Conservation (phyloP, 2,329 filamentous ascomycete species). For the Trichophyton mentagrophytes region DNA sequence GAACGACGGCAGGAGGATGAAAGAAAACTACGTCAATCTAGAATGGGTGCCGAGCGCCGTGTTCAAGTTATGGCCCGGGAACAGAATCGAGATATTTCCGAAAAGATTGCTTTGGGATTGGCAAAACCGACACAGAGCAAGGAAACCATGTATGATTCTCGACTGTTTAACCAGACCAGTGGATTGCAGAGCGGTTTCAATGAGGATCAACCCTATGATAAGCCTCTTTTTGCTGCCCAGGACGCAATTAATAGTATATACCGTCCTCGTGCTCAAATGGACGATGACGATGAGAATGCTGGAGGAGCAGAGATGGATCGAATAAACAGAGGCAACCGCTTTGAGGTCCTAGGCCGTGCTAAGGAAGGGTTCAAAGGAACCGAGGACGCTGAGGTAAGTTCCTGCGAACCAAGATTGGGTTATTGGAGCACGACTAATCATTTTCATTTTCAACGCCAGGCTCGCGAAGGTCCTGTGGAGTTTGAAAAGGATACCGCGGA, state of each 20-base stretch:
- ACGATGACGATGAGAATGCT: constrained; percentile 63
- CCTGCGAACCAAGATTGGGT: background rate
- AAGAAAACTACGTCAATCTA: constrained; percentile 77
- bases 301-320: constrained; percentile 74
- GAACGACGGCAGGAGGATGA: constrained; percentile 74
- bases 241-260: constrained; percentile 94
- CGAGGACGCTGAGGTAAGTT: constrained; percentile 57
- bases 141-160: constrained; percentile 93
- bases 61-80: constrained; percentile 89
- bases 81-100: constrained; percentile 91
- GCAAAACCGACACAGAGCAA: constrained; percentile 87
- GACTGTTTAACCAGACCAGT: constrained; percentile 85
- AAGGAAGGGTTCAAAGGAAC: constrained; percentile 81
- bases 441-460: constrained; percentile 30
- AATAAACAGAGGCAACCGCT: constrained; percentile 73
- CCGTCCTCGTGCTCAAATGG: constrained; percentile 57
- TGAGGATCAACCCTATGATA: constrained; percentile 94
- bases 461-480: constrained; percentile 80
- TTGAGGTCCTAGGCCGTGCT: constrained; percentile 75
- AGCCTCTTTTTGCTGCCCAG: constrained; percentile 89
- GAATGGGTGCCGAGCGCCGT: constrained; percentile 87
- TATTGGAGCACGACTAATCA: constrained; percentile 10
- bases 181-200: constrained; percentile 90
- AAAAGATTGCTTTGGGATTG: constrained; percentile 87
- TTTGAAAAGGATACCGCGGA: constrained; percentile 84